These are phyloP conservation scores for Omphalotus olearius DNA, from an alignment of 1,284 basidiomycete genomes.

Conservation along the genomic window DNA sequence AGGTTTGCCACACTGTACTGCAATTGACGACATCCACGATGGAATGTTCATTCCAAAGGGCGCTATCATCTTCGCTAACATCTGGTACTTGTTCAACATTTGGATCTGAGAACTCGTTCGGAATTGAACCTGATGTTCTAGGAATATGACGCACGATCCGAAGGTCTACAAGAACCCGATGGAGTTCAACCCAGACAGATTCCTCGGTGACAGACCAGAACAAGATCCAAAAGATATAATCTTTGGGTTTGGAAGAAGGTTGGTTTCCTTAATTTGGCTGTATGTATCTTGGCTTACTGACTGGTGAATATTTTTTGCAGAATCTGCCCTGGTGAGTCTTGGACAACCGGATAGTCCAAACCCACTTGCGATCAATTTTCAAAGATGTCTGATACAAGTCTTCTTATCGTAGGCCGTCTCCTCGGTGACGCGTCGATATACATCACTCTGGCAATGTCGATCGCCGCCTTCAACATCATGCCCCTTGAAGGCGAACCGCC, in stretches of 20 bases:
- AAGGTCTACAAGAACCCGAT: conserved; percentile 17
- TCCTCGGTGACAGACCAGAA: conserved; percentile 16
- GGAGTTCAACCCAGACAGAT: conserved; percentile 25
- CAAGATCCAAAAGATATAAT: conserved; percentile 15
- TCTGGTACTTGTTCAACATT: conserved; percentile 16
- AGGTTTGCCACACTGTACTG: conserved; percentile 21
- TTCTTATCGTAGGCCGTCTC: conserved; percentile 13
- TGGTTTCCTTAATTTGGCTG: neutral
- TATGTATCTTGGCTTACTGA: neutral
- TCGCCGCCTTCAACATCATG: conserved; percentile 21
- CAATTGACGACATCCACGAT: conserved; percentile 20
- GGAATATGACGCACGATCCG: conserved; percentile 18
- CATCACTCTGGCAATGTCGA: conserved; percentile 19
- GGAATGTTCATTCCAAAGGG: conserved; percentile 23
- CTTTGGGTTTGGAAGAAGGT: conserved; percentile 20
- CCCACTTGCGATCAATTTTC: too few species aligned
- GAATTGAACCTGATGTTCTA: neutral
- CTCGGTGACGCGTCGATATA: conserved; percentile 22
- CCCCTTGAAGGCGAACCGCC: conserved; percentile 1
- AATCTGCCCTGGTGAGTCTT: conserved; percentile 15
- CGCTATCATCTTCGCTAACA: conserved; percentile 20
- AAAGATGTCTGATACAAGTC: neutral
- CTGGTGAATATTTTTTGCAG: neutral
- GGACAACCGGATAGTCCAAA: too few species aligned
- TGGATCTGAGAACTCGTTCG: neutral